Base-by-base conservation (phyloP, 1,284 basidiomycete species). In the Fomitopsis palustris region DNA sequence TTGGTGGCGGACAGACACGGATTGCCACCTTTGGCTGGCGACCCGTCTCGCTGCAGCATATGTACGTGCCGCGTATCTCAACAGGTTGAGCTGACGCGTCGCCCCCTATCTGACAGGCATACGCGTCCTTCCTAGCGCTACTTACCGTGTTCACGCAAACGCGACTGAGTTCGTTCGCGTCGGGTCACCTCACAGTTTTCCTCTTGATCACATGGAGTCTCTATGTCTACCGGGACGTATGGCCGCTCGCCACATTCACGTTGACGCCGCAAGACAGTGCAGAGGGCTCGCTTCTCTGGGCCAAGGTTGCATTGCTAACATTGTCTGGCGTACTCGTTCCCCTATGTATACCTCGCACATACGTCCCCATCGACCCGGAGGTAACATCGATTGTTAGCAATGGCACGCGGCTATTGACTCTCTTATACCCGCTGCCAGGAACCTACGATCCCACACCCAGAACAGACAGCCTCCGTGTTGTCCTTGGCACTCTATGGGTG, bases 161-260 rank as follows among this genome's bases (percentile, higher is more conserved):
- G 1, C 31, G 43, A 27, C 39, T 29, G 23, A 57, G 57, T 51
- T 5, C 31, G 19, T 16, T 45, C 23, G 56, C 55, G 1, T 55
- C 51, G 12, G 35, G 31, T 14, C 65, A 67, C 52, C 55, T 64
- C 16, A 45, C 49, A 37, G 35, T 2, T 14, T 14, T 69, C 10
- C 56, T 66, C 9, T 45, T 70, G 10, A 58, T 60, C 9, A 51
- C 55, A 1, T 67, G 65, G 64, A 53, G 37, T 4, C 57, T 69
- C 3, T 88, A 83, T 33, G 71, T 74, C 6, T 87, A 86, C 69
- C 80, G 87, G n/a, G 86, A 90, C 68, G 57, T 90, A 21, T 84
- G 79, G 71, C 87, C 88, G 8, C 68, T 87, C 3, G 74, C 78
- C n/a, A 89, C 85, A 0, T 86, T 69, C 68, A 70, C 74, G 51